Percentiles rank a stretch among this genome's conserved stretches.
Conservation (phyloP, 148 eudicot species). For the Gaultheria prostrata region DNA sequence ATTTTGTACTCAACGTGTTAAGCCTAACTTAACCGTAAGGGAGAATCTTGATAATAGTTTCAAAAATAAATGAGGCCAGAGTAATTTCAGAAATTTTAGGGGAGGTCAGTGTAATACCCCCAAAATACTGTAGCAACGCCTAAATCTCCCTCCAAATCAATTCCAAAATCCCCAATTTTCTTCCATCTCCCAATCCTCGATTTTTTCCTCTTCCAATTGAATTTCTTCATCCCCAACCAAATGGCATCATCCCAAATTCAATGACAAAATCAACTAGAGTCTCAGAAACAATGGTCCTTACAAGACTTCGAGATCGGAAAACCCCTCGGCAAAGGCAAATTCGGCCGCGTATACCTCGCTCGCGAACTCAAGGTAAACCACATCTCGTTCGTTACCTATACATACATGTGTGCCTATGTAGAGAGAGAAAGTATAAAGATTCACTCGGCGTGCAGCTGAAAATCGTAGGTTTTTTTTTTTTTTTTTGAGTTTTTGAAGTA, state of each 20-base stretch:
- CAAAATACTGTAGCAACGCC: neutral
- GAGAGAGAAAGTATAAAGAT: neutral
- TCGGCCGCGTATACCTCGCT: conserved; percentile 90
- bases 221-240: neutral
- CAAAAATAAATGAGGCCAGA: too few species aligned
- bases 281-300: conserved; percentile 57
- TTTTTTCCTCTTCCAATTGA: neutral
- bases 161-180: neutral
- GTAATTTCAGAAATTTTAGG: too few species aligned
- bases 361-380: conserved; percentile 60
- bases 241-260: conserved; percentile 18
- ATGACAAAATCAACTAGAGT: conserved; percentile 2
- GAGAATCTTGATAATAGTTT: too few species aligned
- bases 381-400: too few species aligned
- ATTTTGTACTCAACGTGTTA: too few species aligned
- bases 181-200: neutral
- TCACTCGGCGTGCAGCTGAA: too few species aligned
- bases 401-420: neutral
- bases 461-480: too few species aligned
- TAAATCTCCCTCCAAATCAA: neutral
- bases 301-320: conserved; percentile 83
- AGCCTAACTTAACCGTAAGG: too few species aligned
- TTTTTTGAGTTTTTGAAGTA: too few species aligned
- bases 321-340: conserved; percentile 87
- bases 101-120: too few species aligned